Evolutionary conservation across 768 basidiomycete species (phyloP), one percentile per base, ranked within the genome.

Genomic region (Cantharellus cinnabarinus): DNA sequence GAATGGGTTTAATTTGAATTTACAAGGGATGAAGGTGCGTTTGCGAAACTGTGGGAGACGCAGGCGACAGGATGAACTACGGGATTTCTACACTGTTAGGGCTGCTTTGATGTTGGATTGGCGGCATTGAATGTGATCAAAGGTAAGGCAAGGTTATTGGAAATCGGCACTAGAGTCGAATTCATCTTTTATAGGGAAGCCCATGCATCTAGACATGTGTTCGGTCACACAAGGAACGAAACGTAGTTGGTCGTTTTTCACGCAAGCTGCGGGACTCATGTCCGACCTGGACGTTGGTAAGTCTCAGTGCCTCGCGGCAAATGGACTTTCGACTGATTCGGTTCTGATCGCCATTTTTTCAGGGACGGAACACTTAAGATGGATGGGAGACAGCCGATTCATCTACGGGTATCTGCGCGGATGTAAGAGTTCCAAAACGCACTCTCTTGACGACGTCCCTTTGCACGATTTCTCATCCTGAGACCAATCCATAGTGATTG

Each of bases 321-420:
- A 41, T 4, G 37, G 3, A 15, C 14, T 54, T 10, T 54, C 10
- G 52, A 54, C 10, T 54, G 52, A 54, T 1, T 1, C 35, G 52
- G 44, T 29, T 48, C 10, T 10, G 10, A 10, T 10, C 10, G 5
- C 20, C 0, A 53, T 29, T 14, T 50, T n/a, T 40, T 42, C 63
- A 58, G 68, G 68, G 0, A 93, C 89, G 1, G 89, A 91, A 61
- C 72, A 86, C 64, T 69, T 91, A 48, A 78, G 88, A 4, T 90
- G 85, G 82, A 82, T 93, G 81, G 89, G 89, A 5, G 83, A 83
- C 65, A 72, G 75, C 7, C 81, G 89, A 4, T 93, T 93, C 68
- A 67, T 82, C 39, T 71, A 78, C 60, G 89, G 89, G 4, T 79
- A 79, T 66, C 66, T 91, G 2, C 74, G 78, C 56, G 85, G 82